Percentiles rank a stretch among this genome's conserved stretches.
Evolutionary conservation across 805 yeast genomes (phyloP).

Genomic region (Cyberlindnera veronae): DNA sequence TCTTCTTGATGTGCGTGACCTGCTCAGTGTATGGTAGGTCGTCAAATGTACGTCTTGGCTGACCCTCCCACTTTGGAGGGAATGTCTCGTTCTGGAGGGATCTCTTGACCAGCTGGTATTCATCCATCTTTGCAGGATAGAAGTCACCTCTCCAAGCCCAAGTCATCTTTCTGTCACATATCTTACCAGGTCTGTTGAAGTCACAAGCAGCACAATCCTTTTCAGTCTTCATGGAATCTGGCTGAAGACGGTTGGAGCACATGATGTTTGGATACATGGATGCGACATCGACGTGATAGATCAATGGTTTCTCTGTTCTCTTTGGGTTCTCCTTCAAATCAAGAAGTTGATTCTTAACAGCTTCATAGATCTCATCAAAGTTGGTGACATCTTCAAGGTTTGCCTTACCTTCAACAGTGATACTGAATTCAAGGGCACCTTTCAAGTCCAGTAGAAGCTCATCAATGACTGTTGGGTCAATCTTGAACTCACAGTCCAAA

Average conservation of each 20-base stretch:
- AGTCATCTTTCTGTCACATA: constrained; percentile 83
- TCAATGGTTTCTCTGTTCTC: constrained; percentile 75
- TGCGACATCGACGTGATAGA: constrained; percentile 97
- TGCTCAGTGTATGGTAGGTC: constrained; percentile 78
- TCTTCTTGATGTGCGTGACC: constrained; percentile 66
- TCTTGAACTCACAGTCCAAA: constrained; percentile 64
- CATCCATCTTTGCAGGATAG: constrained; percentile 86
- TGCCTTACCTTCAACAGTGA: constrained; percentile 75
- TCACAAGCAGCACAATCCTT: constrained; percentile 98
- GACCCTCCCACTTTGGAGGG: constrained; percentile 55
- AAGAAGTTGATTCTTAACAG: constrained; percentile 51
- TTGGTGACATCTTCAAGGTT: constrained; percentile 75
- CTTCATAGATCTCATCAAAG: constrained; percentile 66
- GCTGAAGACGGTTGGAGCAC: constrained; percentile 96
- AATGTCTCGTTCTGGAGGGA: constrained; percentile 77
- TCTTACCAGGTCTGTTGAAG: constrained; percentile 91
- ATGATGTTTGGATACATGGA: constrained; percentile 99
- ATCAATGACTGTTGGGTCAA: constrained; percentile 81
- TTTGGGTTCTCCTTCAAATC: constrained; percentile 59
- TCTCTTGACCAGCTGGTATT: constrained; percentile 84
- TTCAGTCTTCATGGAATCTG: constrained; percentile 94
- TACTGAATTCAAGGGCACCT: constrained; percentile 73
- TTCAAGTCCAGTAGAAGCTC: constrained; percentile 72
- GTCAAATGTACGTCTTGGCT: constrained; percentile 63
- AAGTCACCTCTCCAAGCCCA: constrained; percentile 99